Evolutionary conservation across 2,329 filamentous ascomycete species (phyloP), one percentile per base, ranked within the genome.

Genomic region (Chrysosporium keratinophilum): DNA sequence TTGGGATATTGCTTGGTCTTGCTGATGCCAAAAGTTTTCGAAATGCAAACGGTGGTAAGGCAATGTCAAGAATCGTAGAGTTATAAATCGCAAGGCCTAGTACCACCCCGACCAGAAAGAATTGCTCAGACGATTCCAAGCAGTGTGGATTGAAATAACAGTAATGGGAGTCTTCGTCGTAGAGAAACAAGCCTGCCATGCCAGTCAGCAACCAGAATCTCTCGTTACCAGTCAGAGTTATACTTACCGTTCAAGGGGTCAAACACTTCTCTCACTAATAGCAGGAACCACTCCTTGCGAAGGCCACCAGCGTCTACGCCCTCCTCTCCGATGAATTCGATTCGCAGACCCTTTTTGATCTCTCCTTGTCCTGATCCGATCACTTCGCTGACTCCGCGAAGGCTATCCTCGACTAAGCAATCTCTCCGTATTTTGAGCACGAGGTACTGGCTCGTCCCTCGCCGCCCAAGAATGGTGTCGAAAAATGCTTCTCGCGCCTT

Each of bases 101-200:
- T 6, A 95, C 78, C 11, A 93, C 87, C 0, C 90, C 90, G 28
- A 96, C 86, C 19, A 95, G 77, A 65, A 93, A 95, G 69, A 87
- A 96, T 60, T 95, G 88, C 64, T 95, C 88, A 0, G 88, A 90
- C 0, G 87, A 90, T 67, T 95, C 90, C 61, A 95, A 89, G 14
- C 87, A 88, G 65, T 84, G 81, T 0, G 89, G 86, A 65, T 95
- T 95, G 73, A 96, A 96, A 69, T 95, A 96, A 70, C 90, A 95
- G 65, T 86, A 88, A 45, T 81, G 80, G 2, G 89, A 95, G 63
- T 95, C 88, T 50, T 95, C 88, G 58, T 95, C 90, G 67, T 95
- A 95, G 6, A 86, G 74, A 66, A 96, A 96, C 69, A 96, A 81
- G n/a, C 88, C 88, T 90, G 44, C 39, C 9, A 47, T 28, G 11